Conservation (phyloP, 2,329 filamentous ascomycete genomes). For the Colletotrichum graminicola region DNA sequence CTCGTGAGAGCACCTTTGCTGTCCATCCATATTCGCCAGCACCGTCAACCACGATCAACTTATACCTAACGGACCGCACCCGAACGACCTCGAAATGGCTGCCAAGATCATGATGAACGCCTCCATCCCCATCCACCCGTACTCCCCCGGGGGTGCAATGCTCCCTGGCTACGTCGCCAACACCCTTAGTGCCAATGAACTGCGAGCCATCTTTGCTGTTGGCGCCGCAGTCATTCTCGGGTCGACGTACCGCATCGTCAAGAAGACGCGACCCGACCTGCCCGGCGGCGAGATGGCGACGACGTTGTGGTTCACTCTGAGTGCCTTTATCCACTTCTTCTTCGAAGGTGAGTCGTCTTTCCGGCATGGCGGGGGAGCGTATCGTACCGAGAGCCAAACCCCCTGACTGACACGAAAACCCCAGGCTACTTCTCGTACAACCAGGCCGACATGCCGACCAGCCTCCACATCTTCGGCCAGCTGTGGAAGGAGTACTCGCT, state of each 20-base stretch:
- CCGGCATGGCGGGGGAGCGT: too few species aligned
- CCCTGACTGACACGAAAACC: too few species aligned
- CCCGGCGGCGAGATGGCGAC: slow-evolving; percentile 66
- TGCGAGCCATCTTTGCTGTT: slow-evolving; percentile 71
- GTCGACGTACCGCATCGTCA: slow-evolving; percentile 66
- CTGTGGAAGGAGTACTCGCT: slow-evolving; percentile 71
- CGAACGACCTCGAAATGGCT: not conserved
- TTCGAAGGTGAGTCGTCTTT: slow-evolving; percentile 53
- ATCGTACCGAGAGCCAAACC: too few species aligned
- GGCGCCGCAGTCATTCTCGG: slow-evolving; percentile 70
- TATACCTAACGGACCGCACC: not conserved
- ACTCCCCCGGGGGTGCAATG: slow-evolving; percentile 75
- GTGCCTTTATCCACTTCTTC: slow-evolving; percentile 64
- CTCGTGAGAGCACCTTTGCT: not conserved
- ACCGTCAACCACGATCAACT: not conserved
- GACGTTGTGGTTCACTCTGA: slow-evolving; percentile 82
- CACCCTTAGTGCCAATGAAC: slow-evolving; percentile 67
- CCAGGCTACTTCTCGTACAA: slow-evolving; percentile 64
- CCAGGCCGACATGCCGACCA: slow-evolving; percentile 55
- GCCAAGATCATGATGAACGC: slow-evolving; percentile 22
- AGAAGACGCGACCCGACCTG: slow-evolving; percentile 65
- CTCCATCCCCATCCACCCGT: slow-evolving; percentile 66
- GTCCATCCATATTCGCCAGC: too few species aligned
- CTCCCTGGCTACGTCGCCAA: slow-evolving; percentile 77
- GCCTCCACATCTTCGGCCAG: slow-evolving; percentile 61